phyloP scores from a whole-genome alignment of 2,329 filamentous ascomycete genomes.

The Orbilia blumenaviensis region DNA sequence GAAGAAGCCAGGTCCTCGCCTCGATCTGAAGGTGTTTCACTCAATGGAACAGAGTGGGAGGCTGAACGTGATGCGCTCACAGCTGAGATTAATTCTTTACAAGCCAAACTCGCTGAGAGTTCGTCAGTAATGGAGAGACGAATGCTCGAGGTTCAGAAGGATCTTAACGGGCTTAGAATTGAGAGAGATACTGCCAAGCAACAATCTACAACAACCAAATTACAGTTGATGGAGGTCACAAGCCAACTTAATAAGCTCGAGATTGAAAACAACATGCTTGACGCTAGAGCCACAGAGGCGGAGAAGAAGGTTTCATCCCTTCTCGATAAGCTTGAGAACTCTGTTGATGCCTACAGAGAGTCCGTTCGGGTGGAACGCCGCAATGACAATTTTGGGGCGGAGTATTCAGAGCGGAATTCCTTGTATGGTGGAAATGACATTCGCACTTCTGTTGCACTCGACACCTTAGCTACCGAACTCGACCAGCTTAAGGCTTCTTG shows the following conservation, averaged over 20 bases:
- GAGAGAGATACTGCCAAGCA: constrained; percentile 69
- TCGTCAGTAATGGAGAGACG: constrained; percentile 75
- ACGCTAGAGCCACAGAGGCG: constrained; percentile 84
- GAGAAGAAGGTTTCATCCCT: constrained; percentile 92
- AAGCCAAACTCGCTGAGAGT: constrained; percentile 74
- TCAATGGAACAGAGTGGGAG: constrained; percentile 73
- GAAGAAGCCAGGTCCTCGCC: constrained; percentile 67
- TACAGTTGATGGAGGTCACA: constrained; percentile 67
- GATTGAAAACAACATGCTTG: constrained; percentile 80
- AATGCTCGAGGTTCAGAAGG: constrained; percentile 73
- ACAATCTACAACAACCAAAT: constrained; percentile 64
- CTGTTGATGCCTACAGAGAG: constrained; percentile 92
- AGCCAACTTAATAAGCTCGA: constrained; percentile 79
- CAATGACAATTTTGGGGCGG: constrained; percentile 49
- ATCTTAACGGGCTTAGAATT: constrained; percentile 72
- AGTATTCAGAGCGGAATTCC: constrained; percentile 59
- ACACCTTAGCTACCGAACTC: constrained; percentile 89
- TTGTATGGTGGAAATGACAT: constrained; percentile 62
- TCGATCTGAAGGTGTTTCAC: constrained; percentile 55
- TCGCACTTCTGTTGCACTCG: constrained; percentile 76
- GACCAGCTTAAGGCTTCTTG: constrained; percentile 90
- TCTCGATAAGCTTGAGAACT: constrained; percentile 91
- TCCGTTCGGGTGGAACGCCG: constrained; percentile 60
- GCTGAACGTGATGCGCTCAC: constrained; percentile 74
- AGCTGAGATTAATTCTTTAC: constrained; percentile 73